Evolutionary conservation across 2,329 filamentous ascomycete genomes (phyloP).

Genomic region (Penicillium sp.): DNA sequence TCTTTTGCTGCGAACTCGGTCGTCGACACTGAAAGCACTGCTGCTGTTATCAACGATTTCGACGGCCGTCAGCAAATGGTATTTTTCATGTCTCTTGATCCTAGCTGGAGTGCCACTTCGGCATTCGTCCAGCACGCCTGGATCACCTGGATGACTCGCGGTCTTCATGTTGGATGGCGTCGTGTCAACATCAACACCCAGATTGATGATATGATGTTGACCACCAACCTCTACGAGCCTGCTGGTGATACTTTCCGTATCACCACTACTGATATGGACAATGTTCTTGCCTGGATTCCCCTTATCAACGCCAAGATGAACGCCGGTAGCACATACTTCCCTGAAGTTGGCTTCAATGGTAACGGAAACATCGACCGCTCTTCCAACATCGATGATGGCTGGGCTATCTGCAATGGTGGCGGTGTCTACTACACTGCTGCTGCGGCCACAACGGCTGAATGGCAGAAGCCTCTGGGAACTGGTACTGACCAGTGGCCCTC

Average conservation of each 20-base stretch:
- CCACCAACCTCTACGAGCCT: slow-evolving; percentile 53
- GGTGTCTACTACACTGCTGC: slow-evolving; percentile 50
- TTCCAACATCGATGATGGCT: slow-evolving; percentile 22
- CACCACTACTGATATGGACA: slow-evolving; percentile 49
- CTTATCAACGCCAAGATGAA: slow-evolving; percentile 49
- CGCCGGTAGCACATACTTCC: slow-evolving; percentile 52
- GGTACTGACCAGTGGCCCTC: slow-evolving; percentile 53
- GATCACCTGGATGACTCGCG: slow-evolving; percentile 63
- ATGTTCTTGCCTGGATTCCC: slow-evolving; percentile 46
- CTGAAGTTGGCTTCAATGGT: slow-evolving; percentile 59
- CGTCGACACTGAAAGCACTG: slow-evolving; percentile 45
- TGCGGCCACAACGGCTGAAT: slow-evolving; percentile 51
- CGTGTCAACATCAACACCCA: slow-evolving; percentile 58
- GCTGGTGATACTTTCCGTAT: slow-evolving; percentile 52
- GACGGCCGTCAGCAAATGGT: slow-evolving; percentile 61
- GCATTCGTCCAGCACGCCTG: slow-evolving; percentile 62
- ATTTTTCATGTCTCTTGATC: slow-evolving; percentile 58
- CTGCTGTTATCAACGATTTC: slow-evolving; percentile 62
- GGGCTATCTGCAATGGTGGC: slow-evolving; percentile 30
- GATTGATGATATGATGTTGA: slow-evolving; percentile 64
- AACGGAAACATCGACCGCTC: slow-evolving; percentile 52
- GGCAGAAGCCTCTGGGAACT: slow-evolving; percentile 52
- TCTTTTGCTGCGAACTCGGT: slow-evolving; percentile 50
- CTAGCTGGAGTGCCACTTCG: slow-evolving; percentile 54
- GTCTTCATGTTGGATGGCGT: slow-evolving; percentile 57